A percentile compares a stretch with the other conserved stretches of the same genome.
Conservation (phyloP, 495 filamentous ascomycete species). For the Daldinia childiae region DNA sequence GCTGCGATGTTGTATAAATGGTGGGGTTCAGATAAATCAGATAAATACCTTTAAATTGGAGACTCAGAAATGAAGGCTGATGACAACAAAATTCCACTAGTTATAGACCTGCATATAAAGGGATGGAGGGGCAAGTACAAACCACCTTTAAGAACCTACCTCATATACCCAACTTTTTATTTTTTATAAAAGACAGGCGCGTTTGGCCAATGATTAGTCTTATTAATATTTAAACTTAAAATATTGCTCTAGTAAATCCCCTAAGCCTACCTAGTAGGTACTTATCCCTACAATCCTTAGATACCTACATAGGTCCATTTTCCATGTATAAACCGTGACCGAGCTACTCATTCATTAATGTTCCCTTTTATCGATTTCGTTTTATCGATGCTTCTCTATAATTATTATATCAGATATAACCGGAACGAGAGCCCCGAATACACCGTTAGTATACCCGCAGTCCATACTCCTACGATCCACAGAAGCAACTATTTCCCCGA, state of each 20-base stretch:
- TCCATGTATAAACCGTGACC: background rate
- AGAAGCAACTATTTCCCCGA: background rate
- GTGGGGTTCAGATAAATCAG: conserved; percentile 36
- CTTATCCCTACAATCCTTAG: background rate
- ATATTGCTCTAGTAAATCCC: conserved; percentile 1
- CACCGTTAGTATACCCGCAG: background rate
- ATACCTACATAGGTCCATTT: background rate
- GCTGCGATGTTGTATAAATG: conserved; percentile 21
- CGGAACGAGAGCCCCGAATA: conserved; percentile 9
- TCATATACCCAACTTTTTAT: no score
- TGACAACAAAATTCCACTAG: conserved; percentile 19
- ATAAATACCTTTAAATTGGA: background rate
- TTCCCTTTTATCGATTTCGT: conserved; percentile 2
- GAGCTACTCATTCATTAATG: background rate
- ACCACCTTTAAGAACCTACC: background rate
- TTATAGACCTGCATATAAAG: background rate
- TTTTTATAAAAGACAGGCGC: background rate
- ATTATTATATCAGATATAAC: background rate
- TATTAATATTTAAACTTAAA: background rate
- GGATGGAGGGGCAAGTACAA: conserved; percentile 35
- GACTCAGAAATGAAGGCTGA: conserved; percentile 12
- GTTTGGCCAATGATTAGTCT: background rate
- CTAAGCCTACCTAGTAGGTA: no score
- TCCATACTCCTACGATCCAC: background rate
- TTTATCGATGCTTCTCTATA: conserved; percentile 14